Base-by-base conservation (phyloP, 2,329 filamentous ascomycete genomes). In the Zopfia rhizophila region DNA sequence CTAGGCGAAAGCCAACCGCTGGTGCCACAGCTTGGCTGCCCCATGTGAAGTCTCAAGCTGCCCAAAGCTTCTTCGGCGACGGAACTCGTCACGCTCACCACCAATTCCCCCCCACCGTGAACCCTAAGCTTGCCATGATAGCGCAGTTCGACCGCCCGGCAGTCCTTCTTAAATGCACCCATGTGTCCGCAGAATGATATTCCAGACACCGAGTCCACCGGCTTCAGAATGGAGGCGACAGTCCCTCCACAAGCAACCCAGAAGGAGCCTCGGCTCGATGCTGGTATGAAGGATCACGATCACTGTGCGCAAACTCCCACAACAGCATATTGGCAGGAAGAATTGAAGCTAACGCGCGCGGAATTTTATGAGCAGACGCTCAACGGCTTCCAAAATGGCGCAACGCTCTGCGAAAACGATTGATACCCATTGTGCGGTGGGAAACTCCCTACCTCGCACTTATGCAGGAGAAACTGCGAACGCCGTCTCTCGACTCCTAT, bases 391-490 rank as follows among this genome's bases (percentile, higher is more conserved):
- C 94, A 42, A 73, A 74, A 81, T 97, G 94, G 94, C 87, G 94
- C 63, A 96, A 97, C 76, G 77, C 79, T 52, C 75, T 96, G 59
- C 90, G 94, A 69, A 88, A 96, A 71, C 79, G 78, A 60, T 79
- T 93, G 47, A 86, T 99, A 48, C 93, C 93, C 52, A 80, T 97
- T 47, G 86, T 97, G 44, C 87, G 94, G 69, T 92, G 88, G 87
- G 94, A 99, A 77, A 99, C 94, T 21, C 93, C 92, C 1, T 94
- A 96, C 73, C 85, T 99, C 13, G 93, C 93, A 45, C 87, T 84
- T 76, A 77, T 96, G 66, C 94, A 99, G 79, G 82, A 87, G 58
- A 85, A 79, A 68, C 74, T 93, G 69, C 89, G 93, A 64, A 88
- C 90, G 14, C 90, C 91, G 1, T 82, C 89, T 7, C 86, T 97